phyloP scores from a whole-genome alignment of 148 eudicot species.

The Camellia japonica region DNA sequence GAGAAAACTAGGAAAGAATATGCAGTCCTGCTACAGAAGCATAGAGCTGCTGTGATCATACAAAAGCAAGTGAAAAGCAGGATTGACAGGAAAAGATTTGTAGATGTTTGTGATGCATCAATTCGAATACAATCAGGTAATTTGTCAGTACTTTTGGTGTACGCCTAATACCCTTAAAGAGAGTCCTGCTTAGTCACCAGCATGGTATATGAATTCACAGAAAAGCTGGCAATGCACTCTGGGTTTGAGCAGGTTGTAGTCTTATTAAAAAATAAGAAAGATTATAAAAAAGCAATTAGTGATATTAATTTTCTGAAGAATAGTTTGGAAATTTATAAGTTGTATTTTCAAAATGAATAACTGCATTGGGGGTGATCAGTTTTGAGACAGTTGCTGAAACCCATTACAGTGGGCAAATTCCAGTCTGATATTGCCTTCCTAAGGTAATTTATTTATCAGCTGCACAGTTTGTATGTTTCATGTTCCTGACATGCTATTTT shows the following conservation, averaged over 20 bases:
- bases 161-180: neutral
- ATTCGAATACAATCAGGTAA: conserved; percentile 75
- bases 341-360: neutral
- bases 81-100: conserved; percentile 40
- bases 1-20: conserved; percentile 82
- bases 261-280: neutral
- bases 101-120: conserved; percentile 51
- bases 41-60: conserved; percentile 76
- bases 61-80: conserved; percentile 67
- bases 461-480: conserved; percentile 1
- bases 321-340: neutral
- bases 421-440: neutral
- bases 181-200: neutral
- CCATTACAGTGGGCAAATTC: neutral
- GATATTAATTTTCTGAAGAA: neutral
- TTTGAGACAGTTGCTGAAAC: neutral
- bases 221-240: neutral
- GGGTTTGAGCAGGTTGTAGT: neutral
- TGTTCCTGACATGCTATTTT: conserved; percentile 7
- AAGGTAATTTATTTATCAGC: neutral
- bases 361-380: neutral
- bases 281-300: neutral
- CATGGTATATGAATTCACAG: conserved; percentile 9
- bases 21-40: conserved; percentile 55
- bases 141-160: neutral